These are phyloP conservation scores for Carpinus viminea DNA, from an alignment of 306 rosid species.

Conservation along the genomic window DNA sequence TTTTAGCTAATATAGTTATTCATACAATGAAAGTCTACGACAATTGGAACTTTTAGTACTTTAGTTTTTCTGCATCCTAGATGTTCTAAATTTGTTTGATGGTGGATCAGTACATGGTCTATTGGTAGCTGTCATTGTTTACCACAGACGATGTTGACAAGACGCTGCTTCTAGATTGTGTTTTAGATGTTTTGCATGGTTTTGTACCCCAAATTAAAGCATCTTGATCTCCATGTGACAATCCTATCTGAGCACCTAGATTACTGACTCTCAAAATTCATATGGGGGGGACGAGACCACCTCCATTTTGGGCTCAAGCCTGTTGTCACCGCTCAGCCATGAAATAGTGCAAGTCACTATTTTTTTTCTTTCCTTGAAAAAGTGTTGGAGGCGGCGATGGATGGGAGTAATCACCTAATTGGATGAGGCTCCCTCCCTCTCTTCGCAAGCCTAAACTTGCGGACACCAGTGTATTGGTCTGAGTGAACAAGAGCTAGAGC, in stretches of 20 bases:
- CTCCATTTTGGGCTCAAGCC: neutral
- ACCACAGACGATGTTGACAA: neutral
- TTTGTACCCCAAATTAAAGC: neutral
- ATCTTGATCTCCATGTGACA: neutral
- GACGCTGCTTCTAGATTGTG: neutral
- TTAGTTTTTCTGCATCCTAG: constrained; percentile 17
- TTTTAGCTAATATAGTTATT: neutral
- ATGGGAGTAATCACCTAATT: no score
- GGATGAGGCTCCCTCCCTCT: no score
- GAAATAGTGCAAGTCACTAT: neutral
- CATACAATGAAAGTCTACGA: constrained; percentile 7
- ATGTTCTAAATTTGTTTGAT: constrained; percentile 5
- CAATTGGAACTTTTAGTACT: neutral
- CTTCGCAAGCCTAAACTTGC: no score
- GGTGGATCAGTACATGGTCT: neutral
- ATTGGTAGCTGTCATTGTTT: neutral
- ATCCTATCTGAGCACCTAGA: neutral
- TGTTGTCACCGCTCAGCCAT: neutral
- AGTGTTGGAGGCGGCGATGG: no score
- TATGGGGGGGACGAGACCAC: neutral
- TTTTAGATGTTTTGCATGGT: neutral
- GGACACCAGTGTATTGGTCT: no score
- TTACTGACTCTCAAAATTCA: neutral
- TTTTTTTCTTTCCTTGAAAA: neutral
- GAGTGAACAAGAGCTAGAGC: no score